These are phyloP conservation scores for Naganishia antarctica DNA, from an alignment of 768 basidiomycete species.

Conservation along the genomic window DNA sequence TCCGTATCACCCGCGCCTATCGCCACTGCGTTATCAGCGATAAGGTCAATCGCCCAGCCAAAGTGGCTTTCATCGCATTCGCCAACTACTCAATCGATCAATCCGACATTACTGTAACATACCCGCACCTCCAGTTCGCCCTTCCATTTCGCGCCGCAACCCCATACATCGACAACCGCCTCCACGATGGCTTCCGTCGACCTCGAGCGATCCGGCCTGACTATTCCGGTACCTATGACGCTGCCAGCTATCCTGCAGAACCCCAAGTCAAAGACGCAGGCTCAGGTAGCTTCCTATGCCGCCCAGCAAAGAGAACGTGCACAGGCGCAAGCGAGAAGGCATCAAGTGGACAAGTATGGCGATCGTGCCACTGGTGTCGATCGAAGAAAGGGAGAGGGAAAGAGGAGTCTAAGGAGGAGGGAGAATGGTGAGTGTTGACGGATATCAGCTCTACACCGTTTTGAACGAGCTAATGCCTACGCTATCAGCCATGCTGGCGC, in stretches of 20 bases:
- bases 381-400: constrained; percentile 35
- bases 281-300: constrained; percentile 42
- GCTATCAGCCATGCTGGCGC: constrained; percentile 35
- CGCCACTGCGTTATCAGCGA: too few relatives aligned
- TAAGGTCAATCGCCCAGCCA: too few relatives aligned
- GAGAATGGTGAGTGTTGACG: constrained; percentile 44
- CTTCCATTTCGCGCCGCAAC: not conserved
- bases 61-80: too few relatives aligned
- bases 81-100: too few relatives aligned
- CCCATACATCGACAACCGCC: not conserved
- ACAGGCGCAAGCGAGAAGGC: constrained; percentile 31
- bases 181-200: not conserved
- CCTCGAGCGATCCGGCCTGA: not conserved
- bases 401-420: constrained; percentile 38
- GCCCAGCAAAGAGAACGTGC: constrained; percentile 44
- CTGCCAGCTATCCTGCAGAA: constrained; percentile 47
- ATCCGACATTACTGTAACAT: too few relatives aligned
- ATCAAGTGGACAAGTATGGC: constrained; percentile 21
- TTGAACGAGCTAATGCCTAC: not conserved
- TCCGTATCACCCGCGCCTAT: too few relatives aligned
- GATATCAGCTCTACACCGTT: not conserved
- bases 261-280: constrained; percentile 32
- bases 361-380: constrained; percentile 16
- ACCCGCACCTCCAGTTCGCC: too few relatives aligned
- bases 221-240: not conserved